phyloP scores from a whole-genome alignment of 495 filamentous ascomycete species.

The Aspergillus saccharolyticus region DNA sequence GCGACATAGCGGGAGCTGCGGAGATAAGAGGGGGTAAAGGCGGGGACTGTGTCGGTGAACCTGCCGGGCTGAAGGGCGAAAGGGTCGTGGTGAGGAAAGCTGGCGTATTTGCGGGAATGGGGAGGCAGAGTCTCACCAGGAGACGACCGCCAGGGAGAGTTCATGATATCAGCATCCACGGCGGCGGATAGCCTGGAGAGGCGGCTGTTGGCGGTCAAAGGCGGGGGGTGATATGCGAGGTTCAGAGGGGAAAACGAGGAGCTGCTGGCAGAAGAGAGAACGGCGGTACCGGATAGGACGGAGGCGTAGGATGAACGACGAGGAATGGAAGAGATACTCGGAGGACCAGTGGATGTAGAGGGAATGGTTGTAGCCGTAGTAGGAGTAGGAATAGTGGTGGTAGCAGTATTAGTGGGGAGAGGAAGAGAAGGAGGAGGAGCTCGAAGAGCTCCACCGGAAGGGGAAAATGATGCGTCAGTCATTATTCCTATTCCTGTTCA shows the following conservation, averaged over 20 bases:
- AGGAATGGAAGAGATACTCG: conserved; percentile 41
- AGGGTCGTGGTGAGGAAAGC: conserved; percentile 36
- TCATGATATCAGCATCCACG: conserved; percentile 45
- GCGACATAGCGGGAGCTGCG: conserved; percentile 70
- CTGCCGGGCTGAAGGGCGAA: conserved; percentile 24
- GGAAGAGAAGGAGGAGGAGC: conserved; percentile 27
- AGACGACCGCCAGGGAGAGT: conserved; percentile 37
- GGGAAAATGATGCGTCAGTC: conserved; percentile 42
- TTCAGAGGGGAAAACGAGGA: conserved; percentile 57
- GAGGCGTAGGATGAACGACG: conserved; percentile 73
- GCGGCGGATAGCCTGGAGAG: conserved; percentile 32
- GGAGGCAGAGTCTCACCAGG: conserved; percentile 41
- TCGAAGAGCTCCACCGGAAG: conserved; percentile 44
- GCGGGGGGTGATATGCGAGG: conserved; percentile 43
- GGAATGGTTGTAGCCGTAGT: conserved; percentile 6
- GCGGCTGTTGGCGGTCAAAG: conserved; percentile 34
- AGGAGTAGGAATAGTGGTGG: neutral
- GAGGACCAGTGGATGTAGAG: conserved; percentile 27
- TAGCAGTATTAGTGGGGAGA: too few relatives aligned
- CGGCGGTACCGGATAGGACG: conserved; percentile 65
- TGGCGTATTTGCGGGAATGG: conserved; percentile 60
- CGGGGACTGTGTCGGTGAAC: conserved; percentile 33
- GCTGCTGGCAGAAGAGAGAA: conserved; percentile 42
- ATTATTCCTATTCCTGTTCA: conserved; percentile 28
- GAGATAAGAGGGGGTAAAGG: conserved; percentile 81